These are phyloP conservation scores for Aspergillus carlsbadensis DNA, from an alignment of 495 filamentous ascomycete genomes.

Conservation along the genomic window DNA sequence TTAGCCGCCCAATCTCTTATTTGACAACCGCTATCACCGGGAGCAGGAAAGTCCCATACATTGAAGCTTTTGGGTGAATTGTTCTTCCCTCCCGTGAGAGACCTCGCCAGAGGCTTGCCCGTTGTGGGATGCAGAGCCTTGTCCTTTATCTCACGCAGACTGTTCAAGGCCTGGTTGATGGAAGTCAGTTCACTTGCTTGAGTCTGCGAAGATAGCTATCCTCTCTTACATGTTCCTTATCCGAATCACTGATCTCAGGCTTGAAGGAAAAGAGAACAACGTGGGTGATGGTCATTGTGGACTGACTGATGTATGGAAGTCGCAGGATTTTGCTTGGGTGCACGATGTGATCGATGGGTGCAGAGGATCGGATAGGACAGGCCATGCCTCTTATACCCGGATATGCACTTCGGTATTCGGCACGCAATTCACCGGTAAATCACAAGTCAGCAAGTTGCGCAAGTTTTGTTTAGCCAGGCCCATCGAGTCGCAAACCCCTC, in stretches of 20 bases:
- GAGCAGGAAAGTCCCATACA: not conserved
- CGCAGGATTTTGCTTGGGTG: too few relatives aligned
- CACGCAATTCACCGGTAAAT: too few relatives aligned
- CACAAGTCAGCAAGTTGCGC: too few relatives aligned
- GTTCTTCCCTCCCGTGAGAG: not conserved
- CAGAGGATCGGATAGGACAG: too few relatives aligned
- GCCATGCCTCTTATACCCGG: too few relatives aligned
- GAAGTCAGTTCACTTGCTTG: not conserved
- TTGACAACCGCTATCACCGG: not conserved
- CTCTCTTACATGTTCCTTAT: not conserved
- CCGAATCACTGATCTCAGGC: not conserved
- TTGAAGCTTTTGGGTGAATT: not conserved
- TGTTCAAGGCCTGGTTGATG: not conserved
- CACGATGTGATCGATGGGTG: too few relatives aligned
- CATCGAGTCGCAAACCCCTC: too few relatives aligned
- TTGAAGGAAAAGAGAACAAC: conserved; percentile 1
- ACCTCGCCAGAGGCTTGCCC: not conserved
- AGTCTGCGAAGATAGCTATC: not conserved
- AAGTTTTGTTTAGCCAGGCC: too few relatives aligned
- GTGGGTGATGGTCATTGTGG: not conserved
- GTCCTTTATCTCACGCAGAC: conserved; percentile 1
- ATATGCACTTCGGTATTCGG: too few relatives aligned
- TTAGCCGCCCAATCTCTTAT: not conserved
- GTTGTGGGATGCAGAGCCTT: not conserved
- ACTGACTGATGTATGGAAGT: too few relatives aligned